Evolutionary conservation across 75 land plant species (phyloP), one percentile per base, ranked within the genome.

Genomic region (Selaginella moellendorffii): DNA sequence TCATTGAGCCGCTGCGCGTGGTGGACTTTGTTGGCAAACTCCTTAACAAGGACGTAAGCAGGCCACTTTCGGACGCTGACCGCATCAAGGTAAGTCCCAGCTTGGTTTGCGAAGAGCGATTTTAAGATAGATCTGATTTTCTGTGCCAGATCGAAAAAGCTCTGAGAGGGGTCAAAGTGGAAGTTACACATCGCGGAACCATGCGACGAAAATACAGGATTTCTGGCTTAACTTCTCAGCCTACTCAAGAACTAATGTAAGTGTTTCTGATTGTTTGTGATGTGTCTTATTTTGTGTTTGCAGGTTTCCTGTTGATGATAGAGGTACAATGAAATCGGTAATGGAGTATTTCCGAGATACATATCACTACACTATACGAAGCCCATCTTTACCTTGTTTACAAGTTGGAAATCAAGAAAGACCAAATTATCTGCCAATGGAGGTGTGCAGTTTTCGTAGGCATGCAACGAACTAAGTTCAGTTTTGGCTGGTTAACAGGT

Each of bases 301-400:
- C 77, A 87, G 92, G 36, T 87, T 87, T 28, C 85, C 92, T 18
- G 79, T 85, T 53, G 92, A 85, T 75, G 92, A 87, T 0, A 73
- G 72, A 36, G 70, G 63, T 52, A 85, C 79, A 24, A 65, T 87
- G 81, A 87, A 87, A 66, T 85, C 85, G 12, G 83, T 87, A 1
- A 78, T 82, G 9, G 88, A 85, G 25, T 87, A 87, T 68, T 87
- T 87, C 28, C 82, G 78, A 68, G 91, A 87, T 62, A 78, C 78
- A 62, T 87, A 87, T 76, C 82, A 82, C 24, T 87, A 82, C 29
- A 70, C 65, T 21, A 87, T 87, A 65, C 80, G 68, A 53, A 64
- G 83, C 62, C n/a, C 81, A 14, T 77, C 77, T 29, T 67, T 82
- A 14, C 92, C 92, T 29, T 87, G 89, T 59, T 79, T 87, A 29